Conservation (phyloP, 2,329 filamentous ascomycete genomes). For the Fusarium tjaetaba region DNA sequence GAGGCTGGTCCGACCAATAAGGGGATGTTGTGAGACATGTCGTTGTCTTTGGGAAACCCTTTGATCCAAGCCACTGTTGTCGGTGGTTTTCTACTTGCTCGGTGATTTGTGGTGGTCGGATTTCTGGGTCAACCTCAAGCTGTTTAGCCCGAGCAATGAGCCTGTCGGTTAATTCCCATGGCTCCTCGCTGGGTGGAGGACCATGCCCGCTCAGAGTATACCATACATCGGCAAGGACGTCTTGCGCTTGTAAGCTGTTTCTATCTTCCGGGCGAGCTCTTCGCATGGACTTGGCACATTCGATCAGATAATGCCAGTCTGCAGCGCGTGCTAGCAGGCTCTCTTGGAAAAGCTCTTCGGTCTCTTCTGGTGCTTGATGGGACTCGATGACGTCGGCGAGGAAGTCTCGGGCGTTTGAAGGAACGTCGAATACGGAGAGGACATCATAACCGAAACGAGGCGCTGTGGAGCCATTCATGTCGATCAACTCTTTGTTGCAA, state of each 20-base stretch:
- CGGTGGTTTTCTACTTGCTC: conserved; percentile 1
- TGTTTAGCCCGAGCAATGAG: conserved; percentile 46
- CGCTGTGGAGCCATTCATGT: conserved; percentile 21
- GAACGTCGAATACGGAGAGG: conserved; percentile 48
- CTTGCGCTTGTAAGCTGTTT: conserved; percentile 45
- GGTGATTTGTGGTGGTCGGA: conserved; percentile 20
- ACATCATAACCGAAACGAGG: conserved; percentile 41
- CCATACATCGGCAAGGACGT: conserved; percentile 48
- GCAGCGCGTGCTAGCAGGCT: conserved; percentile 49
- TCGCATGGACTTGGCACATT: conserved; percentile 47
- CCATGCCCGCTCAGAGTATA: conserved; percentile 30
- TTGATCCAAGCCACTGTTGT: conserved; percentile 10
- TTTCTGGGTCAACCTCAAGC: conserved; percentile 40
- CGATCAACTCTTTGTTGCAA: conserved; percentile 10
- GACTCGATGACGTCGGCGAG: conserved; percentile 47
- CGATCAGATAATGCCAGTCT: conserved; percentile 49
- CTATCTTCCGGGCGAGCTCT: conserved; percentile 13
- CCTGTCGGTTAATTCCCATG: conserved; percentile 51
- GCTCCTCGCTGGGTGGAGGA: conserved; percentile 4
- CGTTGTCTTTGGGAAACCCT: conserved; percentile 16
- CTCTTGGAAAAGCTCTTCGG: conserved; percentile 41
- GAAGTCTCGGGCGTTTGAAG: conserved; percentile 45
- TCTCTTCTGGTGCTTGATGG: conserved; percentile 41
- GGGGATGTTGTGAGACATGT: conserved; percentile 36
- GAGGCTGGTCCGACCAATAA: conserved; percentile 43